Evolutionary conservation across 139 green algal species (phyloP), one percentile per base, ranked within the genome.

Genomic region (Chlorella sp.): DNA sequence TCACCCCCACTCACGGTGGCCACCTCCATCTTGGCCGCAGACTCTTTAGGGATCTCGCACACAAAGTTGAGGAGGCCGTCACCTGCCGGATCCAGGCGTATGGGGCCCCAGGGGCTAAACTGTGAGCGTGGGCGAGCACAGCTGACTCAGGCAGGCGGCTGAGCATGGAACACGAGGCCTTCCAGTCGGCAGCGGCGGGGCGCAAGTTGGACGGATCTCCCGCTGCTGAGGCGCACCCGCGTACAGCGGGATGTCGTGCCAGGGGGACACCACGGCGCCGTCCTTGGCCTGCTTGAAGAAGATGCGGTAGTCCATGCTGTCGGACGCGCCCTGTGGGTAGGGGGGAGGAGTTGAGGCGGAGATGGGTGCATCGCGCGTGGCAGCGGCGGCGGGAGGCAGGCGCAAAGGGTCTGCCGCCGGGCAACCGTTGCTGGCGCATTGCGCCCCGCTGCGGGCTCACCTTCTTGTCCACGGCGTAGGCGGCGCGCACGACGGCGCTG

Each of bases 21-120:
- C 0, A 98, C 92, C 90, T 99, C 97, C 96, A 99, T 99, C 95
- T 99, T 99, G 58, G 97, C 97, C 5, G 89, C 92, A 17, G 95
- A 98, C 90, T 99, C 97, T 90, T 98, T 98, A 58, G 97, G 97
- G 89, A 99, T 99, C 92, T 99, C 97, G 89, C 94, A 98, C 38
- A 99, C 92, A 85, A 99, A 98, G 92, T 99, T 98, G 84, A 97
- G 84, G 26, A 89, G 84, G 48, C 96, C 97, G 41, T 98, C 93
- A 11, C 92, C 95, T 83, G 77, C 77, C 51, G 24, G 16, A 26
- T 60, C 8, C 8, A 19, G 46, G n/a, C n/a, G n/a, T n/a, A n/a
- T n/a, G n/a, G n/a, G n/a, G n/a, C n/a, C n/a, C n/a, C n/a, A n/a
- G n/a, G n/a, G n/a, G n/a, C n/a, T n/a, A n/a, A n/a, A n/a, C n/a